phyloP scores from a whole-genome alignment of 805 yeast species.

The Schwanniomyces occidentalis region DNA sequence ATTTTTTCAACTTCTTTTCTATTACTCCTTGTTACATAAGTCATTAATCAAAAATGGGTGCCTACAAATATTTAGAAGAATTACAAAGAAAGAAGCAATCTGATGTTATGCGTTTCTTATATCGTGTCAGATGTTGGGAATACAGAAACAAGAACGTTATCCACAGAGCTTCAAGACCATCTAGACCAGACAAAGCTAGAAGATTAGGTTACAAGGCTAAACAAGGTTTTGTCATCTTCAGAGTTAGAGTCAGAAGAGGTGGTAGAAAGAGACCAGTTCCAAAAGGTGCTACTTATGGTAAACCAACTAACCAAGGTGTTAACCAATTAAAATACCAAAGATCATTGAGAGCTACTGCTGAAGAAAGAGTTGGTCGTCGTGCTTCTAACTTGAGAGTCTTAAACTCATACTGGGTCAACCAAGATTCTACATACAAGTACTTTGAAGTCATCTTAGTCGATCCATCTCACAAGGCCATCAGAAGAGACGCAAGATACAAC shows the following conservation, averaged over 20 bases:
- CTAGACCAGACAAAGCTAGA: conserved; percentile 99
- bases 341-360: conserved; percentile 97
- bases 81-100: conserved; percentile 99
- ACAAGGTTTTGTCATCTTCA: conserved; percentile 98
- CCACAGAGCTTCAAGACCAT: conserved; percentile 98
- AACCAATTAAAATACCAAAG: conserved; percentile 99
- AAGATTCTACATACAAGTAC: conserved; percentile 99
- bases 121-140: conserved; percentile 99
- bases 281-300: conserved; percentile 99
- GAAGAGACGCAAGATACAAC: conserved; percentile 98
- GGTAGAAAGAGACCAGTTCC: conserved; percentile 99
- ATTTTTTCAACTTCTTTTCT: neutral
- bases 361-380: conserved; percentile 99
- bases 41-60: conserved; percentile 75
- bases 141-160: conserved; percentile 98
- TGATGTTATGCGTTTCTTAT: conserved; percentile 97
- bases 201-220: conserved; percentile 99
- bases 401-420: conserved; percentile 99
- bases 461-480: conserved; percentile 97
- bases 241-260: conserved; percentile 99
- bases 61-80: conserved; percentile 99
- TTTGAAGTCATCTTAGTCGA: conserved; percentile 97
- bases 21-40: conserved; percentile 3
- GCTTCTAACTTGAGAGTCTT: conserved; percentile 98
- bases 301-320: conserved; percentile 99